Evolutionary conservation across 768 basidiomycete genomes (phyloP).

Genomic region (Tricholoma matsutake): DNA sequence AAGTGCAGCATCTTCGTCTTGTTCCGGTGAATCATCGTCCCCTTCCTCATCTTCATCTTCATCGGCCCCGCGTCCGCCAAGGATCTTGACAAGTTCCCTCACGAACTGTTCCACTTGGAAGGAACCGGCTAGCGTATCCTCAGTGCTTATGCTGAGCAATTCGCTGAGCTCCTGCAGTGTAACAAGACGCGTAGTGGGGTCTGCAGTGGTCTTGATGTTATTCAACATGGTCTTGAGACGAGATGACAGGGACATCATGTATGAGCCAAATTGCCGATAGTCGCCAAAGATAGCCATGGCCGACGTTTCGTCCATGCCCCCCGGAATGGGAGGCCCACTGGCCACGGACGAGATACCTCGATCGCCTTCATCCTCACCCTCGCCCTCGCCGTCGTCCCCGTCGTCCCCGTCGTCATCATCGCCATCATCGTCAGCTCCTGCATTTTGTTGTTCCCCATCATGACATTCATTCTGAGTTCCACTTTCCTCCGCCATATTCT

Average conservation of each 20-base stretch:
- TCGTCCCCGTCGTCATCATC: slow-evolving; percentile 51
- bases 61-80: slow-evolving; percentile 74
- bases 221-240: slow-evolving; percentile 89
- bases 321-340: slow-evolving; percentile 41
- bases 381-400: slow-evolving; percentile 33
- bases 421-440: slow-evolving; percentile 40
- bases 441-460: slow-evolving; percentile 18
- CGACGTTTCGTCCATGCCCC: slow-evolving; percentile 62
- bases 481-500: slow-evolving; percentile 19
- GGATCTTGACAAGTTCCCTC: slow-evolving; percentile 85
- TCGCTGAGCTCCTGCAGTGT: slow-evolving; percentile 96
- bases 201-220: slow-evolving; percentile 83
- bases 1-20: slow-evolving; percentile 83
- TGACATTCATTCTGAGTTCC: slow-evolving; percentile 1
- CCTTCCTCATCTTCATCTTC: slow-evolving; percentile 75
- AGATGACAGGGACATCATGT: slow-evolving; percentile 84
- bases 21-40: slow-evolving; percentile 57
- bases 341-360: slow-evolving; percentile 33
- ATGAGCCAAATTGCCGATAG: slow-evolving; percentile 86
- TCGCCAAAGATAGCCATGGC: slow-evolving; percentile 84
- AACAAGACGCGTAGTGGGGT: slow-evolving; percentile 80
- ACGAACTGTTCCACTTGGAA: slow-evolving; percentile 93
- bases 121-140: slow-evolving; percentile 95
- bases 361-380: slow-evolving; percentile 38
- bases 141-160: slow-evolving; percentile 91